Conservation (phyloP, 257 asterid species). For the Prunella vulgaris region DNA sequence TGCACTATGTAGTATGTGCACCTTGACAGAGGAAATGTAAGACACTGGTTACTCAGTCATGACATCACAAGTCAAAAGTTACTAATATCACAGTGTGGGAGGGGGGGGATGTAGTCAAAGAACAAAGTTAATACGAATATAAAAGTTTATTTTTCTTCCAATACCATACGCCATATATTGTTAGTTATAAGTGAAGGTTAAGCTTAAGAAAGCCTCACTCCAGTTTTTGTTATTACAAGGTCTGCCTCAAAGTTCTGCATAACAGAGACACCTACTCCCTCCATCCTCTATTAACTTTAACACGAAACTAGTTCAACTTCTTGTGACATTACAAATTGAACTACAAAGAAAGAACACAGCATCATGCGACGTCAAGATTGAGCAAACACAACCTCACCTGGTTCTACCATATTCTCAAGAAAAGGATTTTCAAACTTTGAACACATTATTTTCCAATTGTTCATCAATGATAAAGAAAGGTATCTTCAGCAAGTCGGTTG, state of each 20-base stretch:
- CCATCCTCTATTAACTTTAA: too few relatives aligned
- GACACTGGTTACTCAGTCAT: too few relatives aligned
- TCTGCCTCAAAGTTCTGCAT: not conserved
- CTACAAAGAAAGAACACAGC: not conserved
- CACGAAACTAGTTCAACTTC: not conserved
- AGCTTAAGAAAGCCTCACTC: not conserved
- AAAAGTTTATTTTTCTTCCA: not conserved
- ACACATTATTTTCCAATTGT: constrained; percentile 1
- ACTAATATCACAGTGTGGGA: too few relatives aligned
- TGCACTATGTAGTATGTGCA: too few relatives aligned
- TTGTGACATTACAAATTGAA: not conserved
- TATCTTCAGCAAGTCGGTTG: not conserved
- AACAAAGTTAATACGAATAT: not conserved
- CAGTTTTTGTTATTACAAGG: not conserved
- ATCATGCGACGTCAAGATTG: not conserved
- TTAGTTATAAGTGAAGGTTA: not conserved
- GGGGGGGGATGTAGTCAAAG: too few relatives aligned
- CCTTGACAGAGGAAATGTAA: not conserved
- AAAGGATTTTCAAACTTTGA: not conserved
- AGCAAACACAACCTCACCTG: not conserved
- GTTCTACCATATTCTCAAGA: not conserved
- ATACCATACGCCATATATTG: not conserved
- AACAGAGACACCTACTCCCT: not conserved
- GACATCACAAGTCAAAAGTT: too few relatives aligned
- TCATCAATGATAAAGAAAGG: not conserved